Evolutionary conservation across 768 basidiomycete genomes (phyloP), one percentile per base, ranked within the genome.

Genomic region (Kwoniella botswanensis): DNA sequence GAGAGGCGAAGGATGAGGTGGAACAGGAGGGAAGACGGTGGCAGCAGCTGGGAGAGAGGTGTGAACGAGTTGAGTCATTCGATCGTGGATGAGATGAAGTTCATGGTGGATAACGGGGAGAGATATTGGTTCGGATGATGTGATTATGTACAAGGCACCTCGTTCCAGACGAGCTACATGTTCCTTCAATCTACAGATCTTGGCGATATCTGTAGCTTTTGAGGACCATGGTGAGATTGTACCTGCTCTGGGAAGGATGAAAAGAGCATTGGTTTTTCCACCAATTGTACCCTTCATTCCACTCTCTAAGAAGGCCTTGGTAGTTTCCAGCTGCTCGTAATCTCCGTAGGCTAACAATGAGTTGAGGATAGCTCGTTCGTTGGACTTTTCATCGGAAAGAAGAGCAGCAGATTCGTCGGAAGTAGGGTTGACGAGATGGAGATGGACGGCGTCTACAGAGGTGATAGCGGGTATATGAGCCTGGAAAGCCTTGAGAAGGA

Each of bases 211-310:
- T 0, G 96, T 98, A 2, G 97, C 96, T 85, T 99, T 99, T 84
- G 93, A 96, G 5, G 96, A 98, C 97, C 97, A 99, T 2, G 97
- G 95, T 4, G 96, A 98, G 77, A 98, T 91, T 3, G 95, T 94
- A 3, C 96, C 95, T 9, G 89, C 87, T 68, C 95, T 86, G 12
- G 95, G 95, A 6, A 92, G 85, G 52, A 97, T 89, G 81, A 89
- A 96, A 53, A 89, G 84, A 12, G 90, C 85, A 29, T 64, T 66
- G 26, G 53, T 58, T 41, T 42, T 54, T 72, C 76, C 65, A 15
- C 71, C 74, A 11, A 80, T 79, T 18, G 79, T 78, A 62, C 86
- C 76, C n/a, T 85, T 79, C 71, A 88, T n/a, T 2, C 78, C 82
- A 56, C 62, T 22, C 7, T 58, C 65, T n/a, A 81, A 24, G 64